Conservation (phyloP, 2,329 filamentous ascomycete genomes). For the Fusarium pseudoanthophilum region DNA sequence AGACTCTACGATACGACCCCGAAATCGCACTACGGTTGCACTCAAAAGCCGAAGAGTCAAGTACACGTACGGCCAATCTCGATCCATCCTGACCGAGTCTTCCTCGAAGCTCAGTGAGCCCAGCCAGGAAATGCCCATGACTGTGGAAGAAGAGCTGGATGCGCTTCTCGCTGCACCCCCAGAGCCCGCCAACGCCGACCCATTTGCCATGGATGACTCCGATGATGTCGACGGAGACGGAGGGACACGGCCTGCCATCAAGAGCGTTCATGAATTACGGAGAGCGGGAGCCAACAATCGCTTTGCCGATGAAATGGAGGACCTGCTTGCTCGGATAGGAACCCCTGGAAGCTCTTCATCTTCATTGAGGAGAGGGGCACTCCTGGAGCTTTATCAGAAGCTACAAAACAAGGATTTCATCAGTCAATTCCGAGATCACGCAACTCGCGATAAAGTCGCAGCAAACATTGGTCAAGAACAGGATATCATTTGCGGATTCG, state of each 20-base stretch:
- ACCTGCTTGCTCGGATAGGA: slow-evolving; percentile 70
- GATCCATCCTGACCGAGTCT: slow-evolving; percentile 45
- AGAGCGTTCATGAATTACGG: slow-evolving; percentile 72
- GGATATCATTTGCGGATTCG: slow-evolving; percentile 71
- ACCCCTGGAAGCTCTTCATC: slow-evolving; percentile 57
- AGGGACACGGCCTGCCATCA: slow-evolving; percentile 62
- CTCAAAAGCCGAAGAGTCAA: slow-evolving; percentile 49
- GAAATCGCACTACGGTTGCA: slow-evolving; percentile 42
- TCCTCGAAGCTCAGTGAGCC: slow-evolving; percentile 43
- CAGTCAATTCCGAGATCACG: slow-evolving; percentile 78
- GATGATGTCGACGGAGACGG: slow-evolving; percentile 53
- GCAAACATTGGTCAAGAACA: slow-evolving; percentile 67
- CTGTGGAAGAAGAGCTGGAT: slow-evolving; percentile 39
- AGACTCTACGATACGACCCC: slow-evolving; percentile 37
- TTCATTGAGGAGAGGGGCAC: slow-evolving; percentile 66
- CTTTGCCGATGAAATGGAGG: slow-evolving; percentile 73
- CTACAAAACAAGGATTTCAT: slow-evolving; percentile 71
- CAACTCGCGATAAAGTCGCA: slow-evolving; percentile 75
- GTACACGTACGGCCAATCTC: slow-evolving; percentile 50
- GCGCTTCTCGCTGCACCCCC: slow-evolving; percentile 39
- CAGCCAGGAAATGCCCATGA: slow-evolving; percentile 28
- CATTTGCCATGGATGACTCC: slow-evolving; percentile 44
- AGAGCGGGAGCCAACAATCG: slow-evolving; percentile 74
- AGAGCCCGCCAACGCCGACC: slow-evolving; percentile 37
- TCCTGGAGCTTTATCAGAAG: slow-evolving; percentile 69